Evolutionary conservation across 768 basidiomycete genomes (phyloP).

Genomic region (Pisolithus sp.): DNA sequence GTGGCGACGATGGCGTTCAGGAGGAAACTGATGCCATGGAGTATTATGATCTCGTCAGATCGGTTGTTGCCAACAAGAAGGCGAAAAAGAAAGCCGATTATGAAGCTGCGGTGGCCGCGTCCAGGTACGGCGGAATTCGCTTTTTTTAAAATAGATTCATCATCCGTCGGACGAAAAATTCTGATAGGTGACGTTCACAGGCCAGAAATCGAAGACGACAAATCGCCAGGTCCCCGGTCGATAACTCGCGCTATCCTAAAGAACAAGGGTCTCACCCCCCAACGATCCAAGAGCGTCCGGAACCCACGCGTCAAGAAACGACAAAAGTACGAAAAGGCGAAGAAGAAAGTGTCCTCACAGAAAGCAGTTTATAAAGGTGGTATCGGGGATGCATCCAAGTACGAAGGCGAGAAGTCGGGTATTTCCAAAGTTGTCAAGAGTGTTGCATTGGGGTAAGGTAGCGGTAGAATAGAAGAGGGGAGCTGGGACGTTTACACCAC

Average conservation of each 20-base stretch:
- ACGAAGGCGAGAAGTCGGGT: constrained; percentile 90
- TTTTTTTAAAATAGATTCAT: constrained; percentile 1
- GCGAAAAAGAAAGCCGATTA: constrained; percentile 77
- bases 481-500: neutral
- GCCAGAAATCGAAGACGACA: constrained; percentile 31
- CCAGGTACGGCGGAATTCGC: constrained; percentile 39
- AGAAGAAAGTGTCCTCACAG: constrained; percentile 85
- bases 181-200: constrained; percentile 12
- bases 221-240: constrained; percentile 69
- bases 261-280: constrained; percentile 92
- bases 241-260: constrained; percentile 87
- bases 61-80: constrained; percentile 63
- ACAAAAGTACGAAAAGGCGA: constrained; percentile 87
- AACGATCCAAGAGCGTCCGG: constrained; percentile 80
- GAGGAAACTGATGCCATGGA: constrained; percentile 50
- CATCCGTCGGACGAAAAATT: constrained; percentile 2
- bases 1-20: constrained; percentile 36
- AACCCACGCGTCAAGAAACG: constrained; percentile 99
- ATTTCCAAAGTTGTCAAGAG: constrained; percentile 89
- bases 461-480: constrained; percentile 1
- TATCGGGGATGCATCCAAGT: constrained; percentile 60
- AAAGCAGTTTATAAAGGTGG: constrained; percentile 93
- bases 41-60: constrained; percentile 89
- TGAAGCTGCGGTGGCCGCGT: constrained; percentile 53
- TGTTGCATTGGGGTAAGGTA: constrained; percentile 58